phyloP scores from a whole-genome alignment of 768 basidiomycete genomes.

The Mycena albidolilacea region DNA sequence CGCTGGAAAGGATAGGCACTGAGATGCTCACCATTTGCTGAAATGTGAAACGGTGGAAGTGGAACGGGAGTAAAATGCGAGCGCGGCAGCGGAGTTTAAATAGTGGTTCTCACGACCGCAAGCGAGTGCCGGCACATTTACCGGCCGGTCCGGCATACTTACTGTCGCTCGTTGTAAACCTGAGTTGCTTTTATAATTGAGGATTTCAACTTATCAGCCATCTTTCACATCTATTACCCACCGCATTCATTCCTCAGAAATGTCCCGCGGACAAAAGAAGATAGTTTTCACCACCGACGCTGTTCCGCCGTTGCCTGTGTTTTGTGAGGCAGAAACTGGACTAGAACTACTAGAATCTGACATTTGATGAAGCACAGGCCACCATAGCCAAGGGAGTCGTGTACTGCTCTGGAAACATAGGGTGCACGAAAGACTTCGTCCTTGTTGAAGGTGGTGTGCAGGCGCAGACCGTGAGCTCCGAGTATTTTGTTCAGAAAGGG shows the following conservation, averaged over 20 bases:
- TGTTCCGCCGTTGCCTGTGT: constrained; percentile 38
- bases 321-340: constrained; percentile 9
- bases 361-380: constrained; percentile 52
- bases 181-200: too few species aligned
- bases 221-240: too few species aligned
- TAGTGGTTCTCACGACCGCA: background rate
- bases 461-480: constrained; percentile 51
- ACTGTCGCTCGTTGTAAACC: too few species aligned
- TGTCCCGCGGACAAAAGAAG: constrained; percentile 30
- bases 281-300: constrained; percentile 39
- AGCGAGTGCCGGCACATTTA: too few species aligned
- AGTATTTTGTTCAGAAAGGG: background rate
- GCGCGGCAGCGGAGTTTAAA: constrained; percentile 2
- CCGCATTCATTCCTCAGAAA: too few species aligned
- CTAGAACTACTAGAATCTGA: background rate
- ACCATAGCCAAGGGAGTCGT: constrained; percentile 53
- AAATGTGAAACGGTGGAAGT: background rate
- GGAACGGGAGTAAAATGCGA: background rate
- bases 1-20: background rate
- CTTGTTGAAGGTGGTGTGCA: constrained; percentile 54
- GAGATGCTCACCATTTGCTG: constrained; percentile 8
- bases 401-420: constrained; percentile 58
- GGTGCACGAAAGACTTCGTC: constrained; percentile 50
- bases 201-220: too few species aligned
- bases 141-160: too few species aligned